Evolutionary conservation across 768 basidiomycete species (phyloP).

Genomic region (Tricholomella constricta): DNA sequence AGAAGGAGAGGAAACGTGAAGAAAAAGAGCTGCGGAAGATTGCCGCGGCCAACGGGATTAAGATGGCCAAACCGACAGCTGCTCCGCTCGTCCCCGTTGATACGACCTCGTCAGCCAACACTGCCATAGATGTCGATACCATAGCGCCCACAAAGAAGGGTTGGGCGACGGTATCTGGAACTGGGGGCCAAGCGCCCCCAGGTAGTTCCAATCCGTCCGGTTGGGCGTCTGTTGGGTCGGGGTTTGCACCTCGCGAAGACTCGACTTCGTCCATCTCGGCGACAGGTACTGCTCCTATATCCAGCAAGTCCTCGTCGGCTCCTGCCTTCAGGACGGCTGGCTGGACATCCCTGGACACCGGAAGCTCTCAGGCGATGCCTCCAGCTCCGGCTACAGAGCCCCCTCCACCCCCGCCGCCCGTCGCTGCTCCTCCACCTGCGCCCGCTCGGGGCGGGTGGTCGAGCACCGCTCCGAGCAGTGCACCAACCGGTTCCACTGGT

Average conservation of each 20-base stretch:
- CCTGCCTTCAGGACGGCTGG: conserved; percentile 63
- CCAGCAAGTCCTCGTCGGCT: conserved; percentile 26
- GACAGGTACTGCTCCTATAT: conserved; percentile 16
- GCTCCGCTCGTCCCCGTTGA: conserved; percentile 18
- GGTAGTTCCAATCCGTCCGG: conserved; percentile 44
- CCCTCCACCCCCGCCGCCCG: conserved; percentile 22
- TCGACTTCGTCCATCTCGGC: conserved; percentile 12
- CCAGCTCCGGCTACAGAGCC: conserved; percentile 8
- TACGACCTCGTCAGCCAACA: conserved; percentile 23
- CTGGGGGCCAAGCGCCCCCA: conserved; percentile 19
- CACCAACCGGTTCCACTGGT: conserved; percentile 6
- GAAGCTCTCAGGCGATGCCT: conserved; percentile 32
- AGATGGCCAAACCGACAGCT: conserved; percentile 50
- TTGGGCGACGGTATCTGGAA: conserved; percentile 45
- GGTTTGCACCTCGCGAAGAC: conserved; percentile 13
- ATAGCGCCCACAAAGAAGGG: conserved; percentile 38
- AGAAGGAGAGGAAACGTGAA: conserved; percentile 84
- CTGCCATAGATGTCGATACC: conserved; percentile 27
- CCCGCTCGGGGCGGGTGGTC: conserved; percentile 12
- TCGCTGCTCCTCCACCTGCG: conserved; percentile 21
- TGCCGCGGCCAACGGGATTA: conserved; percentile 80
- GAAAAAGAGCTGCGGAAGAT: conserved; percentile 85
- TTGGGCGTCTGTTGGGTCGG: conserved; percentile 48
- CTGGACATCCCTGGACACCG: conserved; percentile 66
- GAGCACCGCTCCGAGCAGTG: conserved; percentile 7